Evolutionary conservation across 768 basidiomycete species (phyloP), one percentile per base, ranked within the genome.

Genomic region (Leccinum longicurvipes): DNA sequence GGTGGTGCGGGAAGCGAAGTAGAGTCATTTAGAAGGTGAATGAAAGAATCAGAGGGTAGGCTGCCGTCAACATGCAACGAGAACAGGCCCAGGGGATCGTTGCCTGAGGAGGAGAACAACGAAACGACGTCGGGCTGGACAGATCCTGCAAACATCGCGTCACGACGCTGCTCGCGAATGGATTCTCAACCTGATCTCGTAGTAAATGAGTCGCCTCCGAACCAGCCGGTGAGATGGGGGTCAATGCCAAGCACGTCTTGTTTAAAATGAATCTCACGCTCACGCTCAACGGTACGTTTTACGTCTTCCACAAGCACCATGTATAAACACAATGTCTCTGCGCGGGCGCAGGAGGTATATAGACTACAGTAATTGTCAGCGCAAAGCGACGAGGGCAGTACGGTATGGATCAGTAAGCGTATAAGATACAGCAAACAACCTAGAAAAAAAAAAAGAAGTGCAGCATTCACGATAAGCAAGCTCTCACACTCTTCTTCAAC

Each of bases 71-170:
- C 70, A 15, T 75, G 70, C 6, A 68, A 56, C 1, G 72, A 72
- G 71, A 87, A 91, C 6, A 90, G 67, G 15, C 73, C 67, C 34
- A 90, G 74, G 45, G 86, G 84, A 44, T 84, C 77, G 50, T 80
- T 82, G 23, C 80, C 78, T 6, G 87, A 86, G 0, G 89, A 88
- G 21, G 89, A 90, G 68, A 91, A 89, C 19, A 91, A 63, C 15
- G 87, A 90, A n/a, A 91, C 71, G 21, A 81, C 66, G 34, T 79
- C 70, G 3, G 88, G 81, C 60, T 91, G 89, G 6, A 86, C 70
- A 32, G 79, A 73, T 52, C 77, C 68, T 2, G 78, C 70, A 65
- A 89, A 84, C 85, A 89, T 67, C 31, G 21, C 4, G 27, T 25
- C 28, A 29, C 47, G 28, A 11, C n/a, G 51, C 27, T 23, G 54